A percentile compares a stretch with the other conserved stretches of the same genome.
These are phyloP conservation scores for Suillus spraguei DNA, from an alignment of 768 basidiomycete species.

Conservation along the genomic window DNA sequence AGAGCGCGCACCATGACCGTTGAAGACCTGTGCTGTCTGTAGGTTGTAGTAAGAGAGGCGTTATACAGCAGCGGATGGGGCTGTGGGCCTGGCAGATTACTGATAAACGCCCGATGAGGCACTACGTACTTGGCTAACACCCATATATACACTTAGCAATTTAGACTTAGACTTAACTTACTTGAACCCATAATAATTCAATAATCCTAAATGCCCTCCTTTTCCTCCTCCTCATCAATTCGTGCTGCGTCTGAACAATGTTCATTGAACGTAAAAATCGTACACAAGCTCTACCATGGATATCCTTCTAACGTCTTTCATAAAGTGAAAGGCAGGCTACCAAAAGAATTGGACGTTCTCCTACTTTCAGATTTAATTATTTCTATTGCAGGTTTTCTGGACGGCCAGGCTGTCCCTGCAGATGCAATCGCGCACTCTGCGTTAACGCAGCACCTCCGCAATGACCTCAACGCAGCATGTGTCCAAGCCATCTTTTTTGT, in stretches of 20 bases:
- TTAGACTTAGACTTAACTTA: background rate
- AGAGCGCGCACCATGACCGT: conserved; percentile 34
- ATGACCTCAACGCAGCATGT: conserved; percentile 53
- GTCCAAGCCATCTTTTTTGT: conserved; percentile 6
- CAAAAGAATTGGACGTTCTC: conserved; percentile 48
- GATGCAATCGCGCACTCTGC: conserved; percentile 50
- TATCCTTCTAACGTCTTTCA: conserved; percentile 32
- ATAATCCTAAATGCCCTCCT: conserved; percentile 31
- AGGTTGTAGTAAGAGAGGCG: conserved; percentile 23
- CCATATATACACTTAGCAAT: conserved; percentile 21
- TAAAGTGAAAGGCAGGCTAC: conserved; percentile 36
- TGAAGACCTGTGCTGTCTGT: conserved; percentile 12
- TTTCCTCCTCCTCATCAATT: conserved; percentile 35
- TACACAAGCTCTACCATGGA: conserved; percentile 43
- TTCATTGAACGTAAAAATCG: conserved; percentile 47
- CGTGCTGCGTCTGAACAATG: conserved; percentile 47
- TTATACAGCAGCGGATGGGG: conserved; percentile 23
- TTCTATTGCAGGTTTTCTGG: conserved; percentile 54
- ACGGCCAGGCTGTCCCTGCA: conserved; percentile 43
- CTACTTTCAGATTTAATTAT: conserved; percentile 52
- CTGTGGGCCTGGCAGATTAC: conserved; percentile 27
- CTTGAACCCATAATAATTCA: background rate
- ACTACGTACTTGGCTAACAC: conserved; percentile 30
- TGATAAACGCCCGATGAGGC: conserved; percentile 22
- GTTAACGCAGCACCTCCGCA: conserved; percentile 49